Base-by-base conservation (phyloP, 805 yeast genomes). In the Priceomyces carsonii region DNA sequence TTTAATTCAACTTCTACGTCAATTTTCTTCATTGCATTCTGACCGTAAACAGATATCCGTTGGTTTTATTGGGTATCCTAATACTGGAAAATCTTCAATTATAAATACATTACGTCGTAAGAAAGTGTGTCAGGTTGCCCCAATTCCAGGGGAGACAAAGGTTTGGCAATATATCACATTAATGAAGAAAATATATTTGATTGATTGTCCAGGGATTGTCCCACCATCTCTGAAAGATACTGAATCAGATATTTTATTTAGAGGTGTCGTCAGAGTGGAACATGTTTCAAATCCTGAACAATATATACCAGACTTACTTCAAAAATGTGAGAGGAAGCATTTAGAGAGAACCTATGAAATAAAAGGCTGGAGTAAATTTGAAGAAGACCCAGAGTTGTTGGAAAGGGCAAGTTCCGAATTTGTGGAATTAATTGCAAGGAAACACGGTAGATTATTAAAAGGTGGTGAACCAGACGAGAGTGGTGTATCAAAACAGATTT, bases 241-340 rank as follows among this genome's bases (percentile, higher is more conserved):
- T 1, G 95, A 88, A 58, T 80, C 95, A 18, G 98, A 91, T 61
- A 88, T 91, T 52, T 62, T 91, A 47, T 86, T 91, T 66, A 80
- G 96, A 62, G 99, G 99, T 58, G 99, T 93, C 13, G 99, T 91
- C 2, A 84, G 99, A 69, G 96, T 91, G n/a, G 99, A 91, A 60
- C 95, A 91, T 56, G 98, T 93, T 31, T 78, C 95, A 0, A 73
- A 86, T 54, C 97, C 99, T 4, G 99, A 91, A 63, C 96, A 90
- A 61, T 91, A 85, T 59, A 89, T 91, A 35, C 91, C 96, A 3
- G 95, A 85, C 38, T 74, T 91, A 55, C 69, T 91, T 51, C 76
- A 69, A 36, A 87, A 91, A 54, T 90, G 97, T 65, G 85, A 91
- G 63, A 71, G 80, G 43, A 82, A 86, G 59, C 96, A 91, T 69